Base-by-base conservation (phyloP, 805 yeast genomes). In the Scheffersomyces lignosus region DNA sequence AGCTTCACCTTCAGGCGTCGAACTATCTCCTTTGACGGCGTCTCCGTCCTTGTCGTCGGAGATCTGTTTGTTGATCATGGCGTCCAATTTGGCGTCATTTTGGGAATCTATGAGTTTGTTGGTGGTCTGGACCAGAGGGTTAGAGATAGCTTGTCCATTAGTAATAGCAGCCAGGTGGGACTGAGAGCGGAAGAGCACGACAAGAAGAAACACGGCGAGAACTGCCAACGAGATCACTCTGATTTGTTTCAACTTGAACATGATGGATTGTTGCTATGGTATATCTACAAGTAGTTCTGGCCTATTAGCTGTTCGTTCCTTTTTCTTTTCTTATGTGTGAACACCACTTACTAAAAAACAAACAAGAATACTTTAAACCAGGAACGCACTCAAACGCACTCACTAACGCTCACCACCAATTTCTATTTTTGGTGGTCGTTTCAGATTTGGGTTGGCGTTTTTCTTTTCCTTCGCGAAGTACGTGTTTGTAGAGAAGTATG, bases 51-150 rank as follows among this genome's bases (percentile, higher is more conserved):
- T 38, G 18, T 39, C 44, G 15, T 42, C 45, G 8, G 58, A 54
- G 28, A 67, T 65, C 29, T 64, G 65, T 34, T 58, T 38, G 44
- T 68, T 68, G 37, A 69, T 67, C 15, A 67, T 71, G 28, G 52
- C 70, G 37, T 69, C 73, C n/a, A 49, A 33, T 31, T 58, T 53
- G 34, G 51, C 73, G 43, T 67, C 60, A 44, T 63, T 63, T 15
- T 48, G 44, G 8, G 66, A 50, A 36, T 62, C 64, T n/a, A 65
- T 51, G 31, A 68, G 40, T 14, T 45, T 48, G 33, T 56, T 63
- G 20, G 47, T 33, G 4, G 29, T 24, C 20, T 15, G 6, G 20
- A 33, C 18, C 10, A 17, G 15, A 5, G 12, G 31, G 16, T 14
- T 14, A 6, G 14, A 8, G 18, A 15, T 16, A 31, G 34, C 34